Base-by-base conservation (phyloP, 305 asterid species). In the Ilex paraguariensis region DNA sequence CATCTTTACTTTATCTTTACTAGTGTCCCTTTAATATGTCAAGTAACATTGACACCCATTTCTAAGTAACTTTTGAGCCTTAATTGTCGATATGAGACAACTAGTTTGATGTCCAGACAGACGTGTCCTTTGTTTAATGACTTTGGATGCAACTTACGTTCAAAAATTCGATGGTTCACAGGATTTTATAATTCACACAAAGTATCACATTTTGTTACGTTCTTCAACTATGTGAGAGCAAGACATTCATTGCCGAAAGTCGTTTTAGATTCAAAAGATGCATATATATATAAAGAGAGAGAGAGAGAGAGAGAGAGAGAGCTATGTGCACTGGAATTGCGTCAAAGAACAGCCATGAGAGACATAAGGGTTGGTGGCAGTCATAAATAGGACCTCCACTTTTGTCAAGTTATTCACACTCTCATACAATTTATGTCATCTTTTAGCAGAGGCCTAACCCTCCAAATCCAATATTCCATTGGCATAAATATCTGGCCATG, bases 401-500 rank as follows among this genome's bases (percentile, higher is more conserved):
- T 21, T 53, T 54, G 61, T 42, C 65, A 60, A 48, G 54, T 36
- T 57, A 53, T 63, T 42, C 31, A 73, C 61, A 54, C 57, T 56
- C 66, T 48, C 59, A 53, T 31, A 21, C 1, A 21, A 21, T 21
- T 21, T 21, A 1, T 21, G 28, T 21, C 2, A 21, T 21, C 28
- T 21, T 21, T 21, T 21, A 21, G 66, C 77, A 61, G 75, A 59
- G 60, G 60, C 82, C 83, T 64, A 83, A 67, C 67, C 16, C 21
- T 64, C 64, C n/a, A 66, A 30, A 42, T 64, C 64, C n/a, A 66
- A 30, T 50, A 52, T 62, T 59, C 39, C 60, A 67, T 54, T 49
- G 60, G 46, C 78, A 60, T 36, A 61, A 21, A 21, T 2, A 0
- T 71, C 87, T 21, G 28, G 28, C 90, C 66, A 78, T 75, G 78